Base-by-base conservation (phyloP, 2,329 filamentous ascomycete genomes). In the Penicillium sp. region DNA sequence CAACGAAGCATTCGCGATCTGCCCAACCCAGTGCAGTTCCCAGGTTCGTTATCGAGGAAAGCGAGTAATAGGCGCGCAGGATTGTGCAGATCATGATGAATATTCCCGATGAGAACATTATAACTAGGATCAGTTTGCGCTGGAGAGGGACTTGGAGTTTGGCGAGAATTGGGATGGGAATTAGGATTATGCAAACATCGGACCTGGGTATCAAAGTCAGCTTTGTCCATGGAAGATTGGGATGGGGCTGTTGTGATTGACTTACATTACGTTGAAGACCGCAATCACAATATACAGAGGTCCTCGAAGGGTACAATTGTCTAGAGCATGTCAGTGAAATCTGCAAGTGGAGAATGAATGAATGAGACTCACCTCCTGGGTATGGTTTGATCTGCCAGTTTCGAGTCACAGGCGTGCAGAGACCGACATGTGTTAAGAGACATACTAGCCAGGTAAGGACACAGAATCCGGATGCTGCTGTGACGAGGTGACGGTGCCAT, bases 351-450 rank as follows among this genome's bases (percentile, higher is more conserved):
- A 9, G 18, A 18, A 24, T 34, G 21, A 29, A 24, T 34, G n/a
- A 14, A 18, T 21, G 16, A 40, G 36, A 38, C 50, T 57, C 55
- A 63, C 64, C 63, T 54, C 65, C 65, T 13, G 62, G 40, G 34
- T 69, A 66, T 13, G 68, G 68, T 48, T 70, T 66, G 38, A 71
- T 63, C 48, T 71, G 69, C 69, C 69, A 71, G 36, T 63, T 66
- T 22, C 55, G 59, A 41, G 55, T 48, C n/a, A 65, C 45, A 11
- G 69, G 69, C 4, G 55, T 63, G 47, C 69, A 71, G n/a, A 66
- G 55, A 21, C 64, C 64, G 18, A 68, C 55, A 48, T 71, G 67
- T 10, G 63, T 66, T 7, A 71, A 45, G 1, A 72, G 50, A 31
- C 61, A 68, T 6, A 57, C 62, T 3, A 70, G 45, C 59, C 64